Conservation (phyloP, 2,329 filamentous ascomycete species). For the Corinectria fuckeliana region DNA sequence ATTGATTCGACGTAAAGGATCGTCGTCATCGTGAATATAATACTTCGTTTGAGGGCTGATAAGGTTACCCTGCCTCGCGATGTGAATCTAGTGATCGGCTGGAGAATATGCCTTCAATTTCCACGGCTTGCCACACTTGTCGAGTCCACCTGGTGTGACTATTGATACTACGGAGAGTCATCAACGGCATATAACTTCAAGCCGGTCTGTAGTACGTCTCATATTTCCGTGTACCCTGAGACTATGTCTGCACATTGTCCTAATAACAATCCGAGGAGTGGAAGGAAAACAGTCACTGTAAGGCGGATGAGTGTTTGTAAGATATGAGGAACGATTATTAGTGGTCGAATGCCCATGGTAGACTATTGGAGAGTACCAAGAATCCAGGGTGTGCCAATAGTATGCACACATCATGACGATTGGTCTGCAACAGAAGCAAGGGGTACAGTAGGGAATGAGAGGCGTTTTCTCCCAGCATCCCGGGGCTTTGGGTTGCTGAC, state of each 20-base stretch:
- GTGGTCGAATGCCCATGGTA: neutral
- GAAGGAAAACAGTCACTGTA: neutral
- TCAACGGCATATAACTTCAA: neutral
- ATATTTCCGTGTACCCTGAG: neutral
- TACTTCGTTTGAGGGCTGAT: constrained; percentile 27
- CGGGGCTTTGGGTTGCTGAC: neutral
- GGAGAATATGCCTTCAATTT: neutral
- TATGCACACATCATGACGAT: neutral
- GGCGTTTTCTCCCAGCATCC: neutral
- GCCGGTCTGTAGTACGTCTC: neutral
- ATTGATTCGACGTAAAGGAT: constrained; percentile 32
- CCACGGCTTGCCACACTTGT: neutral
- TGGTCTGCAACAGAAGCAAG: neutral
- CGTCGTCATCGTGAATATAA: constrained; percentile 20
- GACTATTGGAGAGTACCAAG: neutral
- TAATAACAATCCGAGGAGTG: neutral
- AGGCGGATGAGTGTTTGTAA: neutral
- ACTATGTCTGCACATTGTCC: neutral
- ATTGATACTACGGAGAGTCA: neutral
- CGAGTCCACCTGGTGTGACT: neutral
- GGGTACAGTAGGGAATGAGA: neutral
- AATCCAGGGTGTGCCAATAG: neutral
- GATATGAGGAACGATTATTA: neutral
- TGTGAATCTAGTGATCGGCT: neutral
- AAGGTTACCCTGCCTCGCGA: constrained; percentile 18